phyloP scores from a whole-genome alignment of 305 asterid genomes.

The Solanum aculeatissimum region DNA sequence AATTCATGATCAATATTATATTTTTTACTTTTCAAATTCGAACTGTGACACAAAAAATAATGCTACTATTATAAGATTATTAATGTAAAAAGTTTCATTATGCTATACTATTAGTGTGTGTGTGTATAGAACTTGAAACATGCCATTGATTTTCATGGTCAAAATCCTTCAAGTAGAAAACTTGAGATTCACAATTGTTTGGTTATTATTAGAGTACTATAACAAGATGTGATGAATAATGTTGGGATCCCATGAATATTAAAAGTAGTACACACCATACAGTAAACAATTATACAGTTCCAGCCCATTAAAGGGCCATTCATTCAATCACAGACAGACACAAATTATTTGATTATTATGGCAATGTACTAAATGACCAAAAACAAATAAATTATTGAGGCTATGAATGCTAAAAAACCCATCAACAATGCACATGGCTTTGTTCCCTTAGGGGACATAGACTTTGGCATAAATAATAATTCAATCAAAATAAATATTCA shows the following conservation, averaged over 20 bases:
- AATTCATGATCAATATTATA: too few species aligned
- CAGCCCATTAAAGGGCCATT: neutral
- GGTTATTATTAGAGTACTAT: neutral
- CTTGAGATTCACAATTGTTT: neutral
- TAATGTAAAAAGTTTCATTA: neutral
- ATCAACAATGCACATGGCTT: constrained; percentile 39
- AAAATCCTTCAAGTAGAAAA: neutral
- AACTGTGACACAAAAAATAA: too few species aligned
- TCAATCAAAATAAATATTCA: neutral
- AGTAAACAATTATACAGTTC: neutral
- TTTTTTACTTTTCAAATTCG: too few species aligned
- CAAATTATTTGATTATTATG: neutral
- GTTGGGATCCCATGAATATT: constrained; percentile 1
- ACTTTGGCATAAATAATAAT: neutral
- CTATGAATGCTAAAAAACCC: constrained; percentile 13
- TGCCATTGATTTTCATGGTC: neutral
- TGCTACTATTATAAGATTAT: too few species aligned
- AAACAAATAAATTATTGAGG: neutral
- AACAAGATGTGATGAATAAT: neutral
- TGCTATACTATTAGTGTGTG: neutral
- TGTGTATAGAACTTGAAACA: neutral
- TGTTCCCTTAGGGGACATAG: constrained; percentile 30
- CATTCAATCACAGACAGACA: neutral
- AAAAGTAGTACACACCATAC: neutral
- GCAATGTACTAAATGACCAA: neutral